Conservation (phyloP, 31 red algal species). For the Endocladia muricata region DNA sequence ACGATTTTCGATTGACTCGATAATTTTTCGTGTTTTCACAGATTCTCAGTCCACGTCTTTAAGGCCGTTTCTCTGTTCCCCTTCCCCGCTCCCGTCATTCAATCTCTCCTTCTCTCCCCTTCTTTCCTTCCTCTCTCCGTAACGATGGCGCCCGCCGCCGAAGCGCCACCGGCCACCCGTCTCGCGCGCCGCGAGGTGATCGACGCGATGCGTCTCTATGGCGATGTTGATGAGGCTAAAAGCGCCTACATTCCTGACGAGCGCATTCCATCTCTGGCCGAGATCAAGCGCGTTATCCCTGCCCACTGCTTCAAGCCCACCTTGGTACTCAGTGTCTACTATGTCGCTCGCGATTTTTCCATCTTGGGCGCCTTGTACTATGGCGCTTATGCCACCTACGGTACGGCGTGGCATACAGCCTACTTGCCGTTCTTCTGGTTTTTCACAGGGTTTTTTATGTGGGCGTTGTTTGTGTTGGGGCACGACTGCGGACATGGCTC, state of each 20-base stretch:
- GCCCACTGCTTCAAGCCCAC: slow-evolving; percentile 65
- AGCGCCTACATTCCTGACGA: slow-evolving; percentile 2
- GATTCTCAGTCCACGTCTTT: no score
- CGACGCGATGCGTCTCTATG: slow-evolving; percentile 43
- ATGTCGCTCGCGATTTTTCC: slow-evolving; percentile 47
- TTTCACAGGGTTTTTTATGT: slow-evolving; percentile 72
- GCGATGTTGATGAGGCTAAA: slow-evolving; percentile 32
- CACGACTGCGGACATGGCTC: slow-evolving; percentile 93
- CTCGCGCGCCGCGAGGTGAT: background rate
- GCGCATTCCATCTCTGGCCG: slow-evolving; percentile 46
- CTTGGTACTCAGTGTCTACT: slow-evolving; percentile 50
- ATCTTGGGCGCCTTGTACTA: slow-evolving; percentile 42
- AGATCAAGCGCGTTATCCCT: slow-evolving; percentile 67
- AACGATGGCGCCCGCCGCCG: slow-evolving; percentile 23
- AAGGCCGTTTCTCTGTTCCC: background rate
- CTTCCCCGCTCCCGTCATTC: background rate
- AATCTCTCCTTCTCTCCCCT: background rate
- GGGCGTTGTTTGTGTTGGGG: slow-evolving; percentile 80
- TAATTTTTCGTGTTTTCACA: no score
- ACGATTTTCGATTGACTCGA: no score
- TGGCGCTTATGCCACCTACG: slow-evolving; percentile 46
- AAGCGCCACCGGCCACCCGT: background rate
- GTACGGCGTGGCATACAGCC: slow-evolving; percentile 8
- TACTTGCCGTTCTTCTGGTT: slow-evolving; percentile 67
- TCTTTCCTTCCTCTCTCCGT: background rate